Base-by-base conservation (phyloP, 345 rosid species). In the Bruguiera parviflora region DNA sequence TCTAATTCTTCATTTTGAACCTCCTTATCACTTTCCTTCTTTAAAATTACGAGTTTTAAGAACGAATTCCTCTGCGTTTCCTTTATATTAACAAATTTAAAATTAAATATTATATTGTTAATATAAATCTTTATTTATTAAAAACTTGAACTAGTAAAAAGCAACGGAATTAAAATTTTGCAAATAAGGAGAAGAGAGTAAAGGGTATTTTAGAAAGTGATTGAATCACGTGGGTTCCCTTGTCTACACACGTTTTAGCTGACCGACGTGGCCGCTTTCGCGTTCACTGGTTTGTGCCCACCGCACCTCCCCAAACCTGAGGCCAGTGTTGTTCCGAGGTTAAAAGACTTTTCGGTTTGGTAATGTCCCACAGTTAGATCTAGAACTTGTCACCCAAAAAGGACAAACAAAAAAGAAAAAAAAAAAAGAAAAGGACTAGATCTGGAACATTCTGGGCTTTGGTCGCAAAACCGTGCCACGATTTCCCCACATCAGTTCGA, bases 241-340 rank as follows among this genome's bases (percentile, higher is more conserved):
- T 73, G 81, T 76, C 84, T 69, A 61, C 71, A 73, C 77, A 72
- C 20, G 4, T 0, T 25, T 24, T 7, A 37, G 68, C 19, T 15
- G 66, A 27, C 22, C 37, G 79, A 78, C 81, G 86, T 84, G 88
- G 84, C 31, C 19, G 9, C 21, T 37, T 27, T 18, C 15, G 3
- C 1, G 11, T 29, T 46, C 56, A 65, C 77, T 70, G 63, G 60
- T 56, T 33, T 0, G 1, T 63, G 60, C 63, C 60, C 3, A 27
- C 10, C 61, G 60, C 15, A 13, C 31, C 16, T 0, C 0, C 4
- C 1, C 46, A 32, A 71, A 58, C 8, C 15, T 66, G 73, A 58
- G 83, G 74, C 68, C 67, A 58, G n/a, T 15, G 3, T 8, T n/a
- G 65, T 32, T 61, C 75, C 75, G 5, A 47, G 64, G 75, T 66